phyloP scores from a whole-genome alignment of 345 rosid species.

The Pugionium cornutum region DNA sequence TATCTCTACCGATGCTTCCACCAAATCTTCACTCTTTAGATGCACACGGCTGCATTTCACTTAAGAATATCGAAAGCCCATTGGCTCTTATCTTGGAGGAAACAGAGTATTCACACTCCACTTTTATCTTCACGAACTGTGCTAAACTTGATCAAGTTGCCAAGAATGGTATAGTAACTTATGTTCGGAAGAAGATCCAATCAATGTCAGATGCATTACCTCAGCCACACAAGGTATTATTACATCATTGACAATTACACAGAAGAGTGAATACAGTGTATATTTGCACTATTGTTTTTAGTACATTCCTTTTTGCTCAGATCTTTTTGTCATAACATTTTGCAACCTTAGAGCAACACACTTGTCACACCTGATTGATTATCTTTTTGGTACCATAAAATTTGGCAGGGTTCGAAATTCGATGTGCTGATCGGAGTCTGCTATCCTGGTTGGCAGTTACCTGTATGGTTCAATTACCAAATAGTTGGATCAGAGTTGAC shows the following conservation, averaged over 20 bases:
- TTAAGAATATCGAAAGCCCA: not conserved
- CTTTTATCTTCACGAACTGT: constrained; percentile 30
- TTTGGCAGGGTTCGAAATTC: constrained; percentile 14
- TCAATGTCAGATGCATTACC: constrained; percentile 16
- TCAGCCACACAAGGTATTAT: constrained; percentile 31
- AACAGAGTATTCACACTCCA: constrained; percentile 20
- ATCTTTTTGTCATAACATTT: too few relatives aligned
- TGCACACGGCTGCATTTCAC: constrained; percentile 31
- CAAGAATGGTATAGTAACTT: constrained; percentile 13
- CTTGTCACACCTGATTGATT: not conserved
- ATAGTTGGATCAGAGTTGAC: not conserved
- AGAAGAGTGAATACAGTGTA: too few relatives aligned
- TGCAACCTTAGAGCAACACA: not conserved
- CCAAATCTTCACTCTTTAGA: constrained; percentile 31
- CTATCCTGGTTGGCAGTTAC: constrained; percentile 31
- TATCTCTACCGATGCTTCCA: constrained; percentile 26
- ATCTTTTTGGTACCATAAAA: not conserved
- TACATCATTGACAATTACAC: not conserved
- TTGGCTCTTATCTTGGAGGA: constrained; percentile 10
- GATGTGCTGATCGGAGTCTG: constrained; percentile 21
- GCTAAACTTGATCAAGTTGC: constrained; percentile 24
- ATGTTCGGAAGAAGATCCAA: constrained; percentile 17
- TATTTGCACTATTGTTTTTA: too few relatives aligned
- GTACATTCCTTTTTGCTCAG: too few relatives aligned
- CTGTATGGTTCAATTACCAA: constrained; percentile 28